Percentiles rank a stretch among this genome's conserved stretches.
Evolutionary conservation across 306 rosid species (phyloP).

Genomic region (Begonia peltatifolia): DNA sequence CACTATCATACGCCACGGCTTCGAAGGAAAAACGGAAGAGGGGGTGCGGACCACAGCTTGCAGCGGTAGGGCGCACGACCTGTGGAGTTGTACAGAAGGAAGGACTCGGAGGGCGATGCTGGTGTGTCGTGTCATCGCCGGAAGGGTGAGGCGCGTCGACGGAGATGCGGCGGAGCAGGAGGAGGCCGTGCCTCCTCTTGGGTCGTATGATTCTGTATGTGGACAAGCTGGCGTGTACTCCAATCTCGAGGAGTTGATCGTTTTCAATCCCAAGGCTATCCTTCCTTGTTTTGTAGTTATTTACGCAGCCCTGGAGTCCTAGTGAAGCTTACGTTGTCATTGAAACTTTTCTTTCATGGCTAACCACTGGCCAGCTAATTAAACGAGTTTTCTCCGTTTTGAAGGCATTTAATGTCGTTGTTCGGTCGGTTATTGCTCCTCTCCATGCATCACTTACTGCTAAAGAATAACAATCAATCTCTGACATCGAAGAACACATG

Average conservation of each 20-base stretch:
- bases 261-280: slow-evolving; percentile 77
- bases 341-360: background rate
- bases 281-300: slow-evolving; percentile 90
- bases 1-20: slow-evolving; percentile 59
- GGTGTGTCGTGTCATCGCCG: slow-evolving; percentile 38
- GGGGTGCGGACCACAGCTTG: slow-evolving; percentile 84
- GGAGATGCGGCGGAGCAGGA: slow-evolving; percentile 42
- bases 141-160: slow-evolving; percentile 50
- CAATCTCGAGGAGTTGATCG: slow-evolving; percentile 66
- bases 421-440: no score
- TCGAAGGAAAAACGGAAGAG: slow-evolving; percentile 25
- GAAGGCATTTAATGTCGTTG: no score
- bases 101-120: slow-evolving; percentile 56
- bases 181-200: slow-evolving; percentile 18
- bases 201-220: slow-evolving; percentile 65
- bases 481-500: no score
- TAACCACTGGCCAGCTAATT: no score
- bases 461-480: no score
- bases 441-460: no score
- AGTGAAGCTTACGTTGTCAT: background rate
- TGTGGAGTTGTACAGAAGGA: slow-evolving; percentile 17
- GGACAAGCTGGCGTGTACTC: slow-evolving; percentile 51
- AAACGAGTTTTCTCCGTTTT: no score
- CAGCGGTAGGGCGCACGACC: slow-evolving; percentile 89
- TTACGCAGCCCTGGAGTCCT: slow-evolving; percentile 37